These are phyloP conservation scores for Pseudohalonectria lignicola DNA, from an alignment of 2,329 filamentous ascomycete genomes.

Conservation along the genomic window DNA sequence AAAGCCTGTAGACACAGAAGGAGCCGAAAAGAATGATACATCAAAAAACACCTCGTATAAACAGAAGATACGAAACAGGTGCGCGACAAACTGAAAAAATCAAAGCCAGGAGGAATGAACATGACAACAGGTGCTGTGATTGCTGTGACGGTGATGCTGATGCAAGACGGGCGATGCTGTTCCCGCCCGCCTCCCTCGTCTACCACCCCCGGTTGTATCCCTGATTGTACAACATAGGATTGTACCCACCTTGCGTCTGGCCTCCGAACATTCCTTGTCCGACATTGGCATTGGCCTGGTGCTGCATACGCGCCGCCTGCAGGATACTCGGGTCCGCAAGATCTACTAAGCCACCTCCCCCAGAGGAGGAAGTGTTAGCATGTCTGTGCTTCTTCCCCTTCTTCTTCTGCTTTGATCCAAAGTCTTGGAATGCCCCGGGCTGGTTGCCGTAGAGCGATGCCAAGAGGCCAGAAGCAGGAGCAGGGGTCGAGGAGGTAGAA, in stretches of 20 bases:
- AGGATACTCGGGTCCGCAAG: conserved; percentile 99
- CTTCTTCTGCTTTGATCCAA: conserved; percentile 97
- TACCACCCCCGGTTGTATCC: conserved; percentile 57
- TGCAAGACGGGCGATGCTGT: conserved; percentile 1
- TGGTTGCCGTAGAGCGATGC: conserved; percentile 84
- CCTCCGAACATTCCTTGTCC: conserved; percentile 85
- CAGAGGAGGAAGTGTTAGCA: conserved; percentile 99
- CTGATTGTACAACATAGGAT: conserved; percentile 73
- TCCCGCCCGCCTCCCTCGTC: conserved; percentile 16
- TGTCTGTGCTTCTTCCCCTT: conserved; percentile 99
- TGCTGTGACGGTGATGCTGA: no score
- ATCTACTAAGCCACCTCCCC: conserved; percentile 98
- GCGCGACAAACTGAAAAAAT: conserved; percentile 1
- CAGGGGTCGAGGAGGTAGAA: conserved; percentile 70
- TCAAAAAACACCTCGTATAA: neutral
- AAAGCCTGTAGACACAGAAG: conserved; percentile 3
- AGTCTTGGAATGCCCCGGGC: conserved; percentile 80
- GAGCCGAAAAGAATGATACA: conserved; percentile 1
- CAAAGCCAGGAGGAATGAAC: no score
- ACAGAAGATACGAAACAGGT: neutral
- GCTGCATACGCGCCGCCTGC: conserved; percentile 81
- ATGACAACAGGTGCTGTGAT: no score
- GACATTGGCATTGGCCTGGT: conserved; percentile 71
- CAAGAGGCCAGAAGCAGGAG: conserved; percentile 83
- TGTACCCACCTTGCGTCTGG: conserved; percentile 92